Conservation (phyloP, 2,329 filamentous ascomycete species). For the Fusarium sp. region DNA sequence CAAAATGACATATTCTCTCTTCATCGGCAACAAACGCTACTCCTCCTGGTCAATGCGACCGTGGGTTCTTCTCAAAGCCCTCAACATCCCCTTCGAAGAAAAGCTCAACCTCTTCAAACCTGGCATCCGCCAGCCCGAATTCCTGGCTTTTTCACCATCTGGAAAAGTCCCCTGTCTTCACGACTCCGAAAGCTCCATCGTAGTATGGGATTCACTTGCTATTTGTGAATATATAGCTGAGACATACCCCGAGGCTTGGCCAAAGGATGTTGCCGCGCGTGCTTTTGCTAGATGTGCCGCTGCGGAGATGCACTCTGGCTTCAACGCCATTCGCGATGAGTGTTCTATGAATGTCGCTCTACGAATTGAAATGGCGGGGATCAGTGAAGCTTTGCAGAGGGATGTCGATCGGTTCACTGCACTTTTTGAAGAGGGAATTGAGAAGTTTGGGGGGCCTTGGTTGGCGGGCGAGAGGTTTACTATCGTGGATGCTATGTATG, state of each 20-base stretch:
- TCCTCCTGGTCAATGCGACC: constrained; percentile 60
- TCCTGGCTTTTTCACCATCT: constrained; percentile 53
- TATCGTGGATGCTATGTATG: constrained; percentile 56
- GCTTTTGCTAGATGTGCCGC: constrained; percentile 58
- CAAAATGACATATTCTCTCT: constrained; percentile 54
- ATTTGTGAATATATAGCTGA: constrained; percentile 62
- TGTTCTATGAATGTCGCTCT: constrained; percentile 57
- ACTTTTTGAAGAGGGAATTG: constrained; percentile 54
- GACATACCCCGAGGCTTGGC: constrained; percentile 56
- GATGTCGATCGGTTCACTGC: constrained; percentile 52
- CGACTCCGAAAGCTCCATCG: constrained; percentile 44
- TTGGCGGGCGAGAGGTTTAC: constrained; percentile 54
- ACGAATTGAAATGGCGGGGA: constrained; percentile 49
- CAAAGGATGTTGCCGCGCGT: constrained; percentile 51
- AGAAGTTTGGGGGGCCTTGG: constrained; percentile 56
- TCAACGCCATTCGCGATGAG: constrained; percentile 54
- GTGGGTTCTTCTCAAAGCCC: constrained; percentile 58
- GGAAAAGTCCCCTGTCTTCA: constrained; percentile 58
- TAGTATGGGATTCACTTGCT: constrained; percentile 60
- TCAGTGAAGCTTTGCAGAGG: constrained; percentile 46
- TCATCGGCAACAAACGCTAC: constrained; percentile 59
- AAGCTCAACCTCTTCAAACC: constrained; percentile 51
- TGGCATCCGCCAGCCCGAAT: constrained; percentile 49
- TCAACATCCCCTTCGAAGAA: constrained; percentile 57
- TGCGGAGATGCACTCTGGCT: constrained; percentile 61